Conservation (phyloP, 257 asterid genomes). For the Lithospermum erythrorhizon region DNA sequence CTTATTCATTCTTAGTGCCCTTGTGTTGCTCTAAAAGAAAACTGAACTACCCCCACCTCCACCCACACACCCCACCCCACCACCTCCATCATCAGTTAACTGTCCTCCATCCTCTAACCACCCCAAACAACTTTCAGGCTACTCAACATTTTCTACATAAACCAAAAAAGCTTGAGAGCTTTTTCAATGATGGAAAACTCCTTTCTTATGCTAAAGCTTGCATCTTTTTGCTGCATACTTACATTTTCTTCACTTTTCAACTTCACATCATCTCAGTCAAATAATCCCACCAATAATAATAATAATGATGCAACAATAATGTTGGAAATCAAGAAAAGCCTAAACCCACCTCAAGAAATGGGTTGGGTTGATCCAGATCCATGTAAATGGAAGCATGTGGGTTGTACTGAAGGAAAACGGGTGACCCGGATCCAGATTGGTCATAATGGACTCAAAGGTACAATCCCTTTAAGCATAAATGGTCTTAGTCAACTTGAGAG, state of each 20-base stretch:
- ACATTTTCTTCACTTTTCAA: conserved; percentile 27
- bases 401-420: conserved; percentile 46
- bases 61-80: neutral
- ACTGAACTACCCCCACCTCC: conserved; percentile 5
- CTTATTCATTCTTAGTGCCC: conserved; percentile 12
- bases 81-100: neutral
- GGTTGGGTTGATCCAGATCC: conserved; percentile 84
- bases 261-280: conserved; percentile 24
- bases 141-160: neutral
- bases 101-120: neutral
- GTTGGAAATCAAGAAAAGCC: conserved; percentile 61
- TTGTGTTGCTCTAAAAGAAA: conserved; percentile 20
- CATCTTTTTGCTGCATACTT: conserved; percentile 25
- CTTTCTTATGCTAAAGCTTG: conserved; percentile 29
- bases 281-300: no score
- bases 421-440: conserved; percentile 85
- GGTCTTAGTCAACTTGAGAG: conserved; percentile 50
- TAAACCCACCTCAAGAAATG: conserved; percentile 37
- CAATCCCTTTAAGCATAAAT: conserved; percentile 55
- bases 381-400: conserved; percentile 58
- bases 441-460: conserved; percentile 51
- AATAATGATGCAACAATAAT: conserved; percentile 47
- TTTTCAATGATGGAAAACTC: conserved; percentile 28
- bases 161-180: conserved; percentile 5
- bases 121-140: conserved; percentile 10